phyloP scores from a whole-genome alignment of 495 filamentous ascomycete species.

The Penicillium crystallinum region DNA sequence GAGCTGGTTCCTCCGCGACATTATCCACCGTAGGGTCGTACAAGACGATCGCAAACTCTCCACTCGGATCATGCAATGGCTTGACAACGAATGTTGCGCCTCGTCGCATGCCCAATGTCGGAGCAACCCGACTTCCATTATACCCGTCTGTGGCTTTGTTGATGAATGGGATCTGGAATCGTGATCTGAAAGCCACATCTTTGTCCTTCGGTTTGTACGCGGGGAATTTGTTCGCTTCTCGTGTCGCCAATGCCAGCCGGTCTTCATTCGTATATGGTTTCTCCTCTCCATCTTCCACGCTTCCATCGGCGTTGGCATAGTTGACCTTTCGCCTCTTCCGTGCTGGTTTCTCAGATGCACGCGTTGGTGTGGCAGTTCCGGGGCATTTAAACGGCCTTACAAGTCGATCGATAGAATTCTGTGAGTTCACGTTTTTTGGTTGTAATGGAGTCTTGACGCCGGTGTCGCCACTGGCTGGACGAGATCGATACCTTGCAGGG shows the following conservation, averaged over 20 bases:
- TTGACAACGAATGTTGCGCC: constrained; percentile 84
- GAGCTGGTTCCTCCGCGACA: constrained; percentile 53
- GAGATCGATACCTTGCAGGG: constrained; percentile 41
- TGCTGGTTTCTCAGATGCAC: constrained; percentile 73
- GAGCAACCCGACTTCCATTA: constrained; percentile 71
- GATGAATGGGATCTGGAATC: constrained; percentile 81
- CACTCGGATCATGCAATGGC: constrained; percentile 88
- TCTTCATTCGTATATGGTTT: constrained; percentile 88
- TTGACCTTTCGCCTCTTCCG: constrained; percentile 86
- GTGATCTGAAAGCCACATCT: constrained; percentile 67
- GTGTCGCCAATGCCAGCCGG: constrained; percentile 75
- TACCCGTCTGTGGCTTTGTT: constrained; percentile 72
- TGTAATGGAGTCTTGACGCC: constrained; percentile 36
- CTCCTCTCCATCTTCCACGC: constrained; percentile 59
- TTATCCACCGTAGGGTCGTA: constrained; percentile 95
- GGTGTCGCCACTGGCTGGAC: constrained; percentile 22
- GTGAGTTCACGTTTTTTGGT: constrained; percentile 42
- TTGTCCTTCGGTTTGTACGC: constrained; percentile 90
- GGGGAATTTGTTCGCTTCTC: constrained; percentile 85
- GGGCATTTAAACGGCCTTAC: constrained; percentile 91
- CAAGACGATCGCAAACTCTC: constrained; percentile 93
- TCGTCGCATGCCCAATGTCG: constrained; percentile 77
- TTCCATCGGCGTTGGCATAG: constrained; percentile 77
- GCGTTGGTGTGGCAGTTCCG: constrained; percentile 64
- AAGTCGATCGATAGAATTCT: constrained; percentile 63